Percentiles rank a stretch among this genome's conserved stretches.
Conservation (phyloP, 2,329 filamentous ascomycete species). For the Ilyonectria robusta region DNA sequence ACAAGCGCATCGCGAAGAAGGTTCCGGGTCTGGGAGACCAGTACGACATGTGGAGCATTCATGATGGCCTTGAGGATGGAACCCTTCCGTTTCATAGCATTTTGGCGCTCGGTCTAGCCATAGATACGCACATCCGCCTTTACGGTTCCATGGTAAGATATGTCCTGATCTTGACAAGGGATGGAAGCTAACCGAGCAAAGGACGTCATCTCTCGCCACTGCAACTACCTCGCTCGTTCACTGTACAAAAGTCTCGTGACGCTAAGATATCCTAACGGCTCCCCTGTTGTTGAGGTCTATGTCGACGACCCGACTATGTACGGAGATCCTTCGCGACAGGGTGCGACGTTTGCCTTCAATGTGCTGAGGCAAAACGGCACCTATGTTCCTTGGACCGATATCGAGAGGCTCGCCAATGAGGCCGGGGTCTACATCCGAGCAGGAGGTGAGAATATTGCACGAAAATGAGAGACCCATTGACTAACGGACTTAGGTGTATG, state of each 20-base stretch:
- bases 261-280: constrained; percentile 68
- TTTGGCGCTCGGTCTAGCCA: constrained; percentile 72
- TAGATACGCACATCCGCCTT: constrained; percentile 68
- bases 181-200: constrained; percentile 12
- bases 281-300: constrained; percentile 68
- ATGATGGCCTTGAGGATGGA: constrained; percentile 76
- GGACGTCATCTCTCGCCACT: constrained; percentile 70
- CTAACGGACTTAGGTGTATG: constrained; percentile 57
- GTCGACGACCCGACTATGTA: constrained; percentile 62
- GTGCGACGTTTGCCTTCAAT: constrained; percentile 76
- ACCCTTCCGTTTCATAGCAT: constrained; percentile 77
- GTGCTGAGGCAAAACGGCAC: constrained; percentile 65
- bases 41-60: constrained; percentile 59
- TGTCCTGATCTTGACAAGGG: neutral
- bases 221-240: constrained; percentile 64
- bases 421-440: constrained; percentile 72
- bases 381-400: constrained; percentile 69
- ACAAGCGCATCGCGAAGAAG: constrained; percentile 54
- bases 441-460: constrained; percentile 53
- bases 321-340: constrained; percentile 67
- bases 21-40: constrained; percentile 54
- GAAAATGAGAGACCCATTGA: neutral
- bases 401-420: constrained; percentile 71
- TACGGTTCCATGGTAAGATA: constrained; percentile 66
- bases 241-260: constrained; percentile 63